A percentile compares a stretch with the other conserved stretches of the same genome.
Conservation (phyloP, 2,329 filamentous ascomycete genomes). For the Arthrobotrys megalospora region DNA sequence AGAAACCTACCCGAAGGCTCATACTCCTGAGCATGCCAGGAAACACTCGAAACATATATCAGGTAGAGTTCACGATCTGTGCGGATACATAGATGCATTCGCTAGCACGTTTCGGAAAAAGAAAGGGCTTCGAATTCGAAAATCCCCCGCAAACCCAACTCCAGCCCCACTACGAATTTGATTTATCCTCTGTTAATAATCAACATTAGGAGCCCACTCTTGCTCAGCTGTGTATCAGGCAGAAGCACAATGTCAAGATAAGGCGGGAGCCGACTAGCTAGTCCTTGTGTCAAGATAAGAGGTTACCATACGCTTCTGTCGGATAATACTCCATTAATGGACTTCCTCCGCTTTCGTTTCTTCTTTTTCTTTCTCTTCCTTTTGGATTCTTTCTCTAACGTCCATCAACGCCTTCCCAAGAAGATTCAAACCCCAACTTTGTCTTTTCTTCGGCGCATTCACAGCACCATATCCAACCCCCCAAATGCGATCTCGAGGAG, state of each 20-base stretch:
- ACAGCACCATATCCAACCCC: constrained; percentile 74
- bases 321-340: constrained; percentile 14
- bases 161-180: neutral
- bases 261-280: neutral
- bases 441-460: constrained; percentile 67
- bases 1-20: constrained; percentile 4
- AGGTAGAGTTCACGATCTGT: constrained; percentile 7
- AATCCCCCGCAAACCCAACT: neutral
- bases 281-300: neutral
- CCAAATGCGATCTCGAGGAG: constrained; percentile 76
- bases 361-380: constrained; percentile 65
- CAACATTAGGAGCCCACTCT: neutral
- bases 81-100: neutral
- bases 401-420: constrained; percentile 76
- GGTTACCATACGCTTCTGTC: neutral
- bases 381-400: constrained; percentile 72
- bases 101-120: constrained; percentile 15
- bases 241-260: constrained; percentile 9
- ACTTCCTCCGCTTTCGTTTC: constrained; percentile 12
- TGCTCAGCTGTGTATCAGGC: neutral
- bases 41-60: constrained; percentile 17
- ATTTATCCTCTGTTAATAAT: neutral
- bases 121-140: neutral
- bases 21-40: neutral
- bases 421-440: constrained; percentile 77